Evolutionary conservation across 768 basidiomycete genomes (phyloP), one percentile per base, ranked within the genome.

Genomic region (Agaricus bisporus): DNA sequence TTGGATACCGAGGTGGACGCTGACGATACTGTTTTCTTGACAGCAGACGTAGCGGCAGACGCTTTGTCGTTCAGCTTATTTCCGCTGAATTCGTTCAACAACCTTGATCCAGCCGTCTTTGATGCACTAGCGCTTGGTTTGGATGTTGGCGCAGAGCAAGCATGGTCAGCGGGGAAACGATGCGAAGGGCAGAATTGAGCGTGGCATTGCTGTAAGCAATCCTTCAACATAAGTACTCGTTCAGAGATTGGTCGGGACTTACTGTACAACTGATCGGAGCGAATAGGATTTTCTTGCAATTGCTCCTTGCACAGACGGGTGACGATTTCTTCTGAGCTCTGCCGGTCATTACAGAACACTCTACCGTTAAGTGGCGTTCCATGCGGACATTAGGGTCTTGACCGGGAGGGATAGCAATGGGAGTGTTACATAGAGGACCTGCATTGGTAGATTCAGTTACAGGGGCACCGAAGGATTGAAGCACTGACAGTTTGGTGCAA

Each of bases 301-400:
- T 83, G 12, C 67, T 70, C 60, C 73, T 70, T 1, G 79, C 81
- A 65, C 86, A 91, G 22, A 74, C 65, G 0, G 84, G 88, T 55
- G 72, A 72, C 15, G 79, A 72, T 55, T 72, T 75, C 20, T 61
- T 58, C 49, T 59, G 48, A 17, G 75, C 66, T 63, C 74, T 81
- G 6, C 88, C 88, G 0, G 82, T 86, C 71, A 84, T 81, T 35
- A 82, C 82, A 11, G 77, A 76, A 60, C 90, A 92, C 42, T 85
- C 83, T 0, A 62, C 73, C 20, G 63, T 71, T 58, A 94, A 77
- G 64, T 93, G 91, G 0, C 71, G 68, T 59, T 92, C 89, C 86
- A 94, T 91, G 45, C 83, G 79, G 39, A 81, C 68, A 59, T 93
- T 93, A 10, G 90, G 88, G 61, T 93, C 87, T 64, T 88, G 82